phyloP scores from a whole-genome alignment of 768 basidiomycete genomes.

The Mycena belliarum region DNA sequence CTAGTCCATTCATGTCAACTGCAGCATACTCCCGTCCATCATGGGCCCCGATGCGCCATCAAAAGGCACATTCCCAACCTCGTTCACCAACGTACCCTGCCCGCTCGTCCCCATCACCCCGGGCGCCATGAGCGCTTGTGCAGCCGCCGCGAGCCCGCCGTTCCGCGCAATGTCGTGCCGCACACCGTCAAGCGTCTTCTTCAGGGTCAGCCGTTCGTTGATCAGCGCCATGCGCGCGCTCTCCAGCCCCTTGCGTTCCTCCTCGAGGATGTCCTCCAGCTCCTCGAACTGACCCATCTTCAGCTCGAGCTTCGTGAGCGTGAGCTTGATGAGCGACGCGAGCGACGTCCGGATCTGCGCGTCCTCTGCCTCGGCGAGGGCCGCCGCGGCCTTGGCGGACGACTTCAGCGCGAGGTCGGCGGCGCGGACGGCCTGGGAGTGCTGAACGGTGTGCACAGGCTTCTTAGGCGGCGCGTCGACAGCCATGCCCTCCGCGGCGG shows the following conservation, averaged over 20 bases:
- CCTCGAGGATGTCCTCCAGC: conserved; percentile 88
- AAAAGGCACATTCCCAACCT: conserved; percentile 47
- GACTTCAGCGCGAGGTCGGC: conserved; percentile 87
- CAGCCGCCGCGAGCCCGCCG: conserved; percentile 35
- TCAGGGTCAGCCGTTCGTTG: conserved; percentile 73
- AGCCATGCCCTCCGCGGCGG: conserved; percentile 44
- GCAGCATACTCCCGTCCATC: conserved; percentile 53
- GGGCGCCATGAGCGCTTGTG: conserved; percentile 34
- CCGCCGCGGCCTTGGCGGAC: conserved; percentile 80
- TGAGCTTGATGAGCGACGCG: conserved; percentile 82
- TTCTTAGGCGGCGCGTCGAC: conserved; percentile 45
- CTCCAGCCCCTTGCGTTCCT: conserved; percentile 86
- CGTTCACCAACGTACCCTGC: conserved; percentile 58
- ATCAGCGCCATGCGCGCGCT: conserved; percentile 77
- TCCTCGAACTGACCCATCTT: conserved; percentile 96
- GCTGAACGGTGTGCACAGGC: conserved; percentile 48
- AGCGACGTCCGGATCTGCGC: conserved; percentile 75
- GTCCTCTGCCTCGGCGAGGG: conserved; percentile 84
- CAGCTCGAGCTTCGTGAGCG: conserved; percentile 84
- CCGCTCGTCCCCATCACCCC: conserved; percentile 54
- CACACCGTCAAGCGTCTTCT: conserved; percentile 71
- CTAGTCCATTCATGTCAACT: conserved; percentile 38
- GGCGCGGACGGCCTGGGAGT: conserved; percentile 77
- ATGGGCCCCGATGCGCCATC: conserved; percentile 60
- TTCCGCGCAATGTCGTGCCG: conserved; percentile 63